Evolutionary conservation across 2,329 filamentous ascomycete genomes (phyloP).

Genomic region (Xylaria sp.): DNA sequence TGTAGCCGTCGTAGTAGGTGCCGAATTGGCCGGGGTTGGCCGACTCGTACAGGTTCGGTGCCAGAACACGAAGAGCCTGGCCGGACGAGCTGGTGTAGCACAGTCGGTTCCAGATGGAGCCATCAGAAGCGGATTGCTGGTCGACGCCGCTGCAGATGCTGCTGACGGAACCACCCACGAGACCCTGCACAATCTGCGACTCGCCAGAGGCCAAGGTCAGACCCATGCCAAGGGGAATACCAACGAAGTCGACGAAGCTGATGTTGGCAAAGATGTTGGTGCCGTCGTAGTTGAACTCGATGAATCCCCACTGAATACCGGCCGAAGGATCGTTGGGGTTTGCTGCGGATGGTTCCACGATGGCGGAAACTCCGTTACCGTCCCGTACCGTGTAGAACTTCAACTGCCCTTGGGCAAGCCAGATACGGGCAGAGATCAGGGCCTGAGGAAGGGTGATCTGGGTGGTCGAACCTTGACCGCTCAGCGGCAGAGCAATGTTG

Average conservation of each 20-base stretch:
- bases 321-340: slow-evolving; percentile 58
- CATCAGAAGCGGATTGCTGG: slow-evolving; percentile 53
- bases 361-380: slow-evolving; percentile 45
- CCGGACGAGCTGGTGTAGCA: slow-evolving; percentile 54
- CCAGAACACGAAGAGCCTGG: slow-evolving; percentile 57
- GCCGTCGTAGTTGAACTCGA: slow-evolving; percentile 57
- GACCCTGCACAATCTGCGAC: slow-evolving; percentile 55
- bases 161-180: slow-evolving; percentile 51
- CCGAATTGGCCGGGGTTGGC: slow-evolving; percentile 52
- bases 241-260: slow-evolving; percentile 63
- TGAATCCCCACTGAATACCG: slow-evolving; percentile 61
- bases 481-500: slow-evolving; percentile 54
- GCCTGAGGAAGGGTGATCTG: slow-evolving; percentile 54
- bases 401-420: slow-evolving; percentile 54
- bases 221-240: slow-evolving; percentile 61
- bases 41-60: slow-evolving; percentile 56
- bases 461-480: slow-evolving; percentile 51
- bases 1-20: slow-evolving; percentile 58
- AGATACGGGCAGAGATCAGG: slow-evolving; percentile 55
- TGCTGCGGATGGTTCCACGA: slow-evolving; percentile 62
- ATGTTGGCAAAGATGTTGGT: slow-evolving; percentile 60
- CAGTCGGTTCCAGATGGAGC: slow-evolving; percentile 57
- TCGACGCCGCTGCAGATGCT: slow-evolving; percentile 56
- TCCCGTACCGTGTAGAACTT: slow-evolving; percentile 53
- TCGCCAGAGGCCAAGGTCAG: slow-evolving; percentile 53